Conservation (phyloP, 495 filamentous ascomycete genomes). For the Neurospora hispaniola region DNA sequence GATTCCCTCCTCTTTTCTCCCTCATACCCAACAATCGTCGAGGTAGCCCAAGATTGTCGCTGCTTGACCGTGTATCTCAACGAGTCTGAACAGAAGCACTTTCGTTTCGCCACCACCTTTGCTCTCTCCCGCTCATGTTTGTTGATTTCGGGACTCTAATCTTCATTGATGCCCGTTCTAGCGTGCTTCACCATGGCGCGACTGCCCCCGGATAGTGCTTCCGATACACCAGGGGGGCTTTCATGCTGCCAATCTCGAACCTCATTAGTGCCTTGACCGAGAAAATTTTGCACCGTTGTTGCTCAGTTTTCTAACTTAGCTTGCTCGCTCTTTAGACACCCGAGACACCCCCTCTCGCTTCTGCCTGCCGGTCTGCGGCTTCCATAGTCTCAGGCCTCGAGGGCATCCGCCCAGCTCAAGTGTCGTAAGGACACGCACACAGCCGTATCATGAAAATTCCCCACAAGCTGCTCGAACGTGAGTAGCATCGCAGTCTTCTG, state of each 20-base stretch:
- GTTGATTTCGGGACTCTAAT: neutral
- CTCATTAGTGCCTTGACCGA: neutral
- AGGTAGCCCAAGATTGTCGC: neutral
- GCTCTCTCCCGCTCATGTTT: neutral
- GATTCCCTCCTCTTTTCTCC: too few species aligned
- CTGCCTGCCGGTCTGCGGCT: neutral
- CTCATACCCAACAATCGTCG: neutral
- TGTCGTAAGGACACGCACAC: neutral
- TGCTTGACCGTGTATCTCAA: neutral
- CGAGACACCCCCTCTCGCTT: neutral
- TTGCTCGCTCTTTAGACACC: neutral
- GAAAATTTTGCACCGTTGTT: neutral
- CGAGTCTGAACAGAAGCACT: neutral
- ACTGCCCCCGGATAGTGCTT: neutral
- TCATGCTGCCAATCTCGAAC: neutral
- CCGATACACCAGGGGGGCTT: neutral
- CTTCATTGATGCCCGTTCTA: neutral
- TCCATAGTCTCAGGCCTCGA: neutral
- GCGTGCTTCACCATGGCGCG: neutral
- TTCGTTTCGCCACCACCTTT: neutral
- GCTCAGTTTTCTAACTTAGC: neutral
- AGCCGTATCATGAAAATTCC: neutral
- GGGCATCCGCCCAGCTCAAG: neutral
- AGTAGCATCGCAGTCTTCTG: neutral
- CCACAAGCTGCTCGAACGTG: conserved; percentile 1